Evolutionary conservation across 169 alveolate genomes (phyloP).

Genomic region (Cryptosporidium meleagridis): DNA sequence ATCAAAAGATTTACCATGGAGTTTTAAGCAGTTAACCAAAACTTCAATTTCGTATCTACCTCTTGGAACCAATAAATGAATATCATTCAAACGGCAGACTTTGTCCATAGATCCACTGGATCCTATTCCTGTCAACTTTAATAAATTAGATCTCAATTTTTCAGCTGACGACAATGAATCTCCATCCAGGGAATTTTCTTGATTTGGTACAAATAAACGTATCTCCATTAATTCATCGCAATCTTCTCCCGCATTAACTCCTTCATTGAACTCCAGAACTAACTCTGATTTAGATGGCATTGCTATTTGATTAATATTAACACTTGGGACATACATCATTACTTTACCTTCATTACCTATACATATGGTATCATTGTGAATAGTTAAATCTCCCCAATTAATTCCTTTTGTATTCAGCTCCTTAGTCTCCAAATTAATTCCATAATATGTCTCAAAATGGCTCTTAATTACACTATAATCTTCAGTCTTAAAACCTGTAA

Average conservation of each 20-base stretch:
- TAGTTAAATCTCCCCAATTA: slow-evolving; percentile 92
- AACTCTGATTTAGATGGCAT: slow-evolving; percentile 72
- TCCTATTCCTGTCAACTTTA: slow-evolving; percentile 54
- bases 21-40: slow-evolving; percentile 89
- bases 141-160: slow-evolving; percentile 27
- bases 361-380: slow-evolving; percentile 61
- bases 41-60: slow-evolving; percentile 95
- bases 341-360: slow-evolving; percentile 48
- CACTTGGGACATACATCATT: slow-evolving; percentile 60
- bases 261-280: slow-evolving; percentile 59
- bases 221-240: slow-evolving; percentile 61
- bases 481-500: slow-evolving; percentile 60
- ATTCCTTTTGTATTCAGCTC: slow-evolving; percentile 86
- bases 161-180: slow-evolving; percentile 31
- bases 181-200: slow-evolving; percentile 30
- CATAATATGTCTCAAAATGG: slow-evolving; percentile 86
- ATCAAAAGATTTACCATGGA: slow-evolving; percentile 96
- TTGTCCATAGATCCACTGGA: slow-evolving; percentile 81
- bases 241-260: slow-evolving; percentile 43
- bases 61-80: slow-evolving; percentile 95
- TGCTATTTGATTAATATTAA: slow-evolving; percentile 58
- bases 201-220: slow-evolving; percentile 63
- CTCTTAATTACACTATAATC: slow-evolving; percentile 82
- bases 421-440: slow-evolving; percentile 76
- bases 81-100: slow-evolving; percentile 91